These are phyloP conservation scores for Heliosperma pusillum DNA, from an alignment of 148 eudicot genomes.

Conservation along the genomic window DNA sequence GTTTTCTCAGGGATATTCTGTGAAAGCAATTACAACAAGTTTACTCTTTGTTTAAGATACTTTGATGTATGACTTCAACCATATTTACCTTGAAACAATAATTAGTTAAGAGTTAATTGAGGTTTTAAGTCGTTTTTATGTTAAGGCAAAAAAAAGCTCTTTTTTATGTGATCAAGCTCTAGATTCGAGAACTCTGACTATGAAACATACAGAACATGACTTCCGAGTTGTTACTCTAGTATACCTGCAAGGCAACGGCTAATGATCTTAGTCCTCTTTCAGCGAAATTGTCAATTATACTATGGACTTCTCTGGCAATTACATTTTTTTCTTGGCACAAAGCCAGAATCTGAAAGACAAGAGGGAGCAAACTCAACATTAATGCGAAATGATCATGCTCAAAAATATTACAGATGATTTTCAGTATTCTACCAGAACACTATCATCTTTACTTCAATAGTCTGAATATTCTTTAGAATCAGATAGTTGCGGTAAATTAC, in stretches of 20 bases:
- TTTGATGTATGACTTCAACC: background rate
- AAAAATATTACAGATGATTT: background rate
- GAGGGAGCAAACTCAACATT: background rate
- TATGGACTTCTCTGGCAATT: constrained; percentile 53
- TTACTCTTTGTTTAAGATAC: background rate
- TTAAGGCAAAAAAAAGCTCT: too few relatives aligned
- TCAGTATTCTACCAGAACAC: background rate
- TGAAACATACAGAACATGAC: background rate
- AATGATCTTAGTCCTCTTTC: constrained; percentile 72
- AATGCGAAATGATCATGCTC: background rate
- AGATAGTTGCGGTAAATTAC: background rate
- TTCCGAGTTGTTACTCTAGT: background rate
- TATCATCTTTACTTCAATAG: background rate
- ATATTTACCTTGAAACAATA: background rate
- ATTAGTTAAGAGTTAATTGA: background rate
- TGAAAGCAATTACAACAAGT: constrained; percentile 13
- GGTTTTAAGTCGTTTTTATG: background rate
- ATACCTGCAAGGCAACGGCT: constrained; percentile 70
- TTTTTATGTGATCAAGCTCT: background rate
- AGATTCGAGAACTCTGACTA: background rate
- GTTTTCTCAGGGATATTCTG: constrained; percentile 63
- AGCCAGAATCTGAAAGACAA: constrained; percentile 48
- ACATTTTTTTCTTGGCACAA: constrained; percentile 51
- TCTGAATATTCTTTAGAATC: background rate
- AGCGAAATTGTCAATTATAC: constrained; percentile 63